Evolutionary conservation across 805 yeast genomes (phyloP).

Genomic region (Saccharomyces paradoxus): DNA sequence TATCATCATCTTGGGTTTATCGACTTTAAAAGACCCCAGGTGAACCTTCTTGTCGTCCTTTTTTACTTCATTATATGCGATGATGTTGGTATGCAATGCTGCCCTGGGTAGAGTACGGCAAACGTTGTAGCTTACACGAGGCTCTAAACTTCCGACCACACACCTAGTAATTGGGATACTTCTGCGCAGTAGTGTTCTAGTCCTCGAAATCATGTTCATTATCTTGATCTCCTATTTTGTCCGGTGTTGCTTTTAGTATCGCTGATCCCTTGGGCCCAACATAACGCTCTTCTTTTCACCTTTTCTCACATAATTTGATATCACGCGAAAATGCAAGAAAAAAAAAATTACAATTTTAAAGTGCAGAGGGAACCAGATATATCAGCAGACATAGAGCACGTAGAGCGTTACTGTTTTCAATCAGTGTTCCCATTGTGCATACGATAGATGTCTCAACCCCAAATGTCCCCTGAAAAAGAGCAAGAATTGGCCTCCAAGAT

Average conservation of each 20-base stretch:
- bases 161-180: neutral
- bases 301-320: neutral
- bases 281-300: neutral
- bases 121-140: neutral
- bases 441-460: neutral
- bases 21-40: conserved; percentile 39
- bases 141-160: neutral
- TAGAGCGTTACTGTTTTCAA: neutral
- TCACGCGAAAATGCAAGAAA: conserved; percentile 3
- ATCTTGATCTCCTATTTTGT: neutral
- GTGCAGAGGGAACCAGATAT: neutral
- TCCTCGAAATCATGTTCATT: neutral
- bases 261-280: neutral
- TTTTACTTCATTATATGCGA: neutral
- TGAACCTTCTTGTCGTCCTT: neutral
- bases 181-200: neutral
- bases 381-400: neutral
- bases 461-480: conserved; percentile 24
- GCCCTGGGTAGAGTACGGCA: neutral
- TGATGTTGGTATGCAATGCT: neutral
- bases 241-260: neutral
- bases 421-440: neutral
- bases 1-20: conserved; percentile 73
- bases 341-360: neutral
- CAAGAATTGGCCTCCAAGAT: conserved; percentile 28